These are phyloP conservation scores for Fusarium nisikadoi DNA, from an alignment of 2,329 filamentous ascomycete species.

Conservation along the genomic window DNA sequence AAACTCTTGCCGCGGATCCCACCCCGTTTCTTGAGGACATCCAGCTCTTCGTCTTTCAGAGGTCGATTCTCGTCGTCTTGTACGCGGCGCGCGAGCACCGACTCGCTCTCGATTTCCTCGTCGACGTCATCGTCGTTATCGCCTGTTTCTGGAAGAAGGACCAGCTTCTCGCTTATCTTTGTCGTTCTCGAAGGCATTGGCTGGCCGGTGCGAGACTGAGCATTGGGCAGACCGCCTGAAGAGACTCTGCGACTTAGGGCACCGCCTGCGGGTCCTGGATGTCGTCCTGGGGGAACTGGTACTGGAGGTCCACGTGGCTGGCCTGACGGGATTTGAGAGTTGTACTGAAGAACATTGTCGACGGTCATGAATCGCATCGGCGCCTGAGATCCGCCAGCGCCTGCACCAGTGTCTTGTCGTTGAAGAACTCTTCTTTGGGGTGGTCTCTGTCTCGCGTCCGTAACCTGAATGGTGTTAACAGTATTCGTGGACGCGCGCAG, in stretches of 20 bases:
- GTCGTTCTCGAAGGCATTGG: constrained; percentile 85
- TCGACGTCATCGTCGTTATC: constrained; percentile 66
- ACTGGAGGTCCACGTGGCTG: constrained; percentile 81
- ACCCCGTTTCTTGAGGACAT: constrained; percentile 70
- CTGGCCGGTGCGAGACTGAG: constrained; percentile 60
- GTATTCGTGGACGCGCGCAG: constrained; percentile 13
- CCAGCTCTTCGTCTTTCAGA: constrained; percentile 74
- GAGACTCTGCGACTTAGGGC: constrained; percentile 43
- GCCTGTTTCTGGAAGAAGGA: constrained; percentile 85
- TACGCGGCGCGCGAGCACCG: constrained; percentile 50
- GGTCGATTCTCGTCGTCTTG: constrained; percentile 72
- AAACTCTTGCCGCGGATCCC: constrained; percentile 83
- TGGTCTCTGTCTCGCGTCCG: constrained; percentile 52
- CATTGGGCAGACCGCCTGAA: constrained; percentile 54
- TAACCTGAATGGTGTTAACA: constrained; percentile 48
- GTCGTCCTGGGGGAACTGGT: constrained; percentile 50
- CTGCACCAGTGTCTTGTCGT: constrained; percentile 49
- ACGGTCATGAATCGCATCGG: constrained; percentile 85
- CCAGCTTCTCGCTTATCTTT: constrained; percentile 97
- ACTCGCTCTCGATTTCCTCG: constrained; percentile 66
- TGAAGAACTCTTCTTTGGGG: constrained; percentile 48
- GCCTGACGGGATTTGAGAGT: constrained; percentile 93
- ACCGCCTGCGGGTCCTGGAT: constrained; percentile 28
- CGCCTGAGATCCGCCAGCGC: constrained; percentile 45
- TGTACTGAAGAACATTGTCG: constrained; percentile 93